Evolutionary conservation across 2,329 filamentous ascomycete genomes (phyloP).

Genomic region (Aspergillus tamarii): DNA sequence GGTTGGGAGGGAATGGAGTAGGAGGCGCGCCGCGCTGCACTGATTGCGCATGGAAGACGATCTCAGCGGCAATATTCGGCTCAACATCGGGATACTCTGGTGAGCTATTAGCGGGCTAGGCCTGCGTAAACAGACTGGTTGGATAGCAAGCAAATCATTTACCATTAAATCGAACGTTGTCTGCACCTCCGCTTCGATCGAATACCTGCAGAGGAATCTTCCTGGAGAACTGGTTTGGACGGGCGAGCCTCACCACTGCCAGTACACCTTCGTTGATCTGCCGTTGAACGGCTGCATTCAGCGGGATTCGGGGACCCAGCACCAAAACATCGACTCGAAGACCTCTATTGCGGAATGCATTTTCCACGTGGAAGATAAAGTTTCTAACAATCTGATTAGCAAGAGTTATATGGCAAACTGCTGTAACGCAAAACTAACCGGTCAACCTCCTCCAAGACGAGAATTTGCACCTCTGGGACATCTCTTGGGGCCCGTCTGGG

Average conservation of each 20-base stretch:
- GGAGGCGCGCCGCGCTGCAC: slow-evolving; percentile 40
- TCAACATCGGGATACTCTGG: slow-evolving; percentile 81
- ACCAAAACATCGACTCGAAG: slow-evolving; percentile 79
- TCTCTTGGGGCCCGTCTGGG: slow-evolving; percentile 73
- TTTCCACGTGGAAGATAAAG: slow-evolving; percentile 82
- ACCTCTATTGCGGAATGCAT: slow-evolving; percentile 70
- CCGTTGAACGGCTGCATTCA: slow-evolving; percentile 77
- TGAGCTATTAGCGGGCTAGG: slow-evolving; percentile 16
- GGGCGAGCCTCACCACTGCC: slow-evolving; percentile 77
- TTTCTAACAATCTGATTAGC: slow-evolving; percentile 52
- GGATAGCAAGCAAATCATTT: slow-evolving; percentile 22
- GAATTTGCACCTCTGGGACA: slow-evolving; percentile 86
- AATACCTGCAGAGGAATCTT: slow-evolving; percentile 85
- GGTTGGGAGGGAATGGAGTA: slow-evolving; percentile 42
- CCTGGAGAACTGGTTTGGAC: slow-evolving; percentile 67
- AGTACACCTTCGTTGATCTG: slow-evolving; percentile 88
- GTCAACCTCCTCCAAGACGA: slow-evolving; percentile 77
- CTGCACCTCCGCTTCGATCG: slow-evolving; percentile 72
- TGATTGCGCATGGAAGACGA: slow-evolving; percentile 66
- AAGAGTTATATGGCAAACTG: neutral
- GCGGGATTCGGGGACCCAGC: slow-evolving; percentile 74
- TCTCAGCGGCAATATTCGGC: slow-evolving; percentile 74
- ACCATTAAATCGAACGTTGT: slow-evolving; percentile 78
- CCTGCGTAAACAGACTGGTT: neutral
- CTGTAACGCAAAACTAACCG: slow-evolving; percentile 40